Conservation (phyloP, 257 asterid genomes). For the Solanum clarkiae region DNA sequence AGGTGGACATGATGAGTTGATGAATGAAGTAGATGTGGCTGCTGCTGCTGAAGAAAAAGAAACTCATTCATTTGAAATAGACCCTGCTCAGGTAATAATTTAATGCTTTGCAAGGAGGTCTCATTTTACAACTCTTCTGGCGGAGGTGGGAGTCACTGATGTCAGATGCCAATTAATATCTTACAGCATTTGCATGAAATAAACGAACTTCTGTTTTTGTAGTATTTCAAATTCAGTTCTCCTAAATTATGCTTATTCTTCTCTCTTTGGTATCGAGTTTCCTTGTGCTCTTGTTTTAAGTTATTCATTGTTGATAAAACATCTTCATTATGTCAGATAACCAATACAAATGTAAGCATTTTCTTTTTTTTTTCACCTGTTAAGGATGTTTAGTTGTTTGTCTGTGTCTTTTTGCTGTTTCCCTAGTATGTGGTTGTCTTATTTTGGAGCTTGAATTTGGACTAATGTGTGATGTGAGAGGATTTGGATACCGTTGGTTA, state of each 20-base stretch:
- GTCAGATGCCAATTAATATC: background rate
- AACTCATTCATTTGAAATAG: conserved; percentile 88
- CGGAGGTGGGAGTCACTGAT: background rate
- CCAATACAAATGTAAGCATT: background rate
- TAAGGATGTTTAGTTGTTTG: background rate
- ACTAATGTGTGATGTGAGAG: background rate
- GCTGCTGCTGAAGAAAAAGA: conserved; percentile 98
- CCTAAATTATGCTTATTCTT: background rate
- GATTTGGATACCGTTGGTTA: background rate
- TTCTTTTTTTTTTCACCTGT: background rate
- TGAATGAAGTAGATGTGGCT: conserved; percentile 84
- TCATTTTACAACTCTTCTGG: background rate
- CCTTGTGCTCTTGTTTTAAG: background rate
- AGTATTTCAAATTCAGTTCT: background rate
- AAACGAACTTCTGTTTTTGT: background rate
- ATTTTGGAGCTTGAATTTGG: background rate
- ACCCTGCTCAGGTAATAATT: conserved; percentile 67
- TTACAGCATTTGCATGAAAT: background rate
- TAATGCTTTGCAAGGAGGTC: background rate
- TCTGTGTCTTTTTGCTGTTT: background rate
- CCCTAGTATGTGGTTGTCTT: background rate
- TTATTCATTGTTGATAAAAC: background rate
- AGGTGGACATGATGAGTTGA: conserved; percentile 81
- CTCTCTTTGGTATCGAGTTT: background rate
- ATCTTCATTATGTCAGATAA: background rate